Base-by-base conservation (phyloP, 345 rosid genomes). In the Stellera chamaejasme region DNA sequence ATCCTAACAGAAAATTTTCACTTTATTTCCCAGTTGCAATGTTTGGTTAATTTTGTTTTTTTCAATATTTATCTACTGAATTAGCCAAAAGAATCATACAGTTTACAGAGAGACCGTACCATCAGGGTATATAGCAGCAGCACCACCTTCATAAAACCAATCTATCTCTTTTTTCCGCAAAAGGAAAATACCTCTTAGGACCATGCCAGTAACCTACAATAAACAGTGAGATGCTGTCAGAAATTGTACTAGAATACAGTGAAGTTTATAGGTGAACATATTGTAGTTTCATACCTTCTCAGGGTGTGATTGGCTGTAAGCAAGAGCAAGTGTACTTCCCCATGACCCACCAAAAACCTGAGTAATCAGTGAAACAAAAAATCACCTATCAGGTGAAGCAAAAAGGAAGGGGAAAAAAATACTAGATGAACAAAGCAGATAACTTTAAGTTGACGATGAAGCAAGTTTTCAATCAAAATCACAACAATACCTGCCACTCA, bases 311-410 rank as follows among this genome's bases (percentile, higher is more conserved):
- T 86, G 89, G 76, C 96, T 82, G 67, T 92, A 92, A 0, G 89
- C 84, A 64, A 92, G 87, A 28, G 97, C 85, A 58, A 92, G 79
- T 50, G 97, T 92, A 65, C 98, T 92, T 75, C 98, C 97, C 97
- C 98, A 92, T 27, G 98, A 92, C 45, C 97, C 98, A 49, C 98
- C 96, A 78, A 92, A 86, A 57, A 89, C 91, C 98, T 92, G 50
- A 42, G 47, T 1, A 59, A 67, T 53, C 62, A 73, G 67, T 32
- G 39, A 5, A 8, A 5, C 5, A 27, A 13, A 32, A 32, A 5
- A 32, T 32, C 9, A 32, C 9, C 23, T 2, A 32, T 8, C 39
- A 32, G 39, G 9, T 32, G 39, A 32, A 32, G 9, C 39, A 5
- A 32, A 27, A 51, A 45, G 10, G 10, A 41, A 45, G 46, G 14